Conservation (phyloP, 1,284 basidiomycete species). For the Waitea zeae region DNA sequence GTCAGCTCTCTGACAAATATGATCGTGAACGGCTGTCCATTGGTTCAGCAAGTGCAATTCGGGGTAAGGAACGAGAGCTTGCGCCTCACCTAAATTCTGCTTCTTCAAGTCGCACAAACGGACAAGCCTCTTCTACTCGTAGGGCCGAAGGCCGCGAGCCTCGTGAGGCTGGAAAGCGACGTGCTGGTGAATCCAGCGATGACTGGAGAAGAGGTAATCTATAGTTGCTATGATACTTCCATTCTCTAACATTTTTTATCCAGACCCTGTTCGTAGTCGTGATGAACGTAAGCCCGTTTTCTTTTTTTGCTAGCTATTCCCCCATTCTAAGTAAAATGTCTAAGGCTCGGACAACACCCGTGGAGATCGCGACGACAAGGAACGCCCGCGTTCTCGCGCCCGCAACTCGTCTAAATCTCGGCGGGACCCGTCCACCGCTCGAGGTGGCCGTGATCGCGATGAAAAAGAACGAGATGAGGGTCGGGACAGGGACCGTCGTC, state of each 20-base stretch:
- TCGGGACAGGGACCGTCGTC: constrained; percentile 19
- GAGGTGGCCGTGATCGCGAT: constrained; percentile 24
- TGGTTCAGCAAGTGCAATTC: constrained; percentile 19
- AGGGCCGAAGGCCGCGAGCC: constrained; percentile 31
- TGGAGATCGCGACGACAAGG: constrained; percentile 38
- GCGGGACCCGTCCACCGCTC: constrained; percentile 33
- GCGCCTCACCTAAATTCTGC: constrained; percentile 39
- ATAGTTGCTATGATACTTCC: constrained; percentile 4
- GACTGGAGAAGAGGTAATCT: constrained; percentile 64
- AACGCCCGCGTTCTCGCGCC: constrained; percentile 37
- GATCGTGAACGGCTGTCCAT: constrained; percentile 61
- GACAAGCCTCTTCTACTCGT: constrained; percentile 24
- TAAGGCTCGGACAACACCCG: no score
- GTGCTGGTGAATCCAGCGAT: constrained; percentile 56
- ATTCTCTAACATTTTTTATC: no score
- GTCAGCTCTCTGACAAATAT: constrained; percentile 66
- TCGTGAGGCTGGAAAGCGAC: constrained; percentile 35
- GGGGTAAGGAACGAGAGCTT: constrained; percentile 51
- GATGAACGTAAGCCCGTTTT: constrained; percentile 36
- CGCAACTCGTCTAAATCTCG: constrained; percentile 42
- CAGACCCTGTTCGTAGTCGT: constrained; percentile 31
- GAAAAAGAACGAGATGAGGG: constrained; percentile 20
- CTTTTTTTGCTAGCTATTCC: no score
- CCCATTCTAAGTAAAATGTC: no score
- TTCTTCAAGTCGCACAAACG: constrained; percentile 19